These are phyloP conservation scores for Solanum chacoense DNA, from an alignment of 305 asterid species.

Conservation along the genomic window DNA sequence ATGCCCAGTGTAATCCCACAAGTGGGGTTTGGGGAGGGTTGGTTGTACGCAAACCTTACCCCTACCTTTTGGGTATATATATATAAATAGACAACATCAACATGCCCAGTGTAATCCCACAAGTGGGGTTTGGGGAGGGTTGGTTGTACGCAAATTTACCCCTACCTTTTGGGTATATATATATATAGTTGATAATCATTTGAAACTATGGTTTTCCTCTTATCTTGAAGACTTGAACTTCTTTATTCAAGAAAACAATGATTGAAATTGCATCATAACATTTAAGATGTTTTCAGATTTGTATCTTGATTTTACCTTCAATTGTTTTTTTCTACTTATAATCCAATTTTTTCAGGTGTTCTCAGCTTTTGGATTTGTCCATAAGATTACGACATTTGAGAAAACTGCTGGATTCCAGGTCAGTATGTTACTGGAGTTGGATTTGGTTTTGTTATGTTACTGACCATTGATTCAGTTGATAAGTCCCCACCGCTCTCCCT, in stretches of 20 bases:
- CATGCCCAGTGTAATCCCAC: background rate
- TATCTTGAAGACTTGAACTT: background rate
- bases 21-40: too few species aligned
- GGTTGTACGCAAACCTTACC: too few species aligned
- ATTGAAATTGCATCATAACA: background rate
- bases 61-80: too few species aligned
- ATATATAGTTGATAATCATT: background rate
- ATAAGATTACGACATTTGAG: conserved; percentile 94
- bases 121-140: background rate
- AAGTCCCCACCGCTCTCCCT: background rate
- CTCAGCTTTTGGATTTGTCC: conserved; percentile 95
- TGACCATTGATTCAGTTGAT: background rate
- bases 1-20: too few species aligned
- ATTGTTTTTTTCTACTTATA: background rate
- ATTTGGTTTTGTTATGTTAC: background rate
- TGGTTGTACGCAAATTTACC: background rate
- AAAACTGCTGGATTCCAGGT: conserved; percentile 99
- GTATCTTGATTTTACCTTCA: background rate
- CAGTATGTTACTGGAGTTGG: background rate
- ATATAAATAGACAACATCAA: background rate
- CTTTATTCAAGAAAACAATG: background rate
- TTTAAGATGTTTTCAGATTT: background rate
- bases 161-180: background rate
- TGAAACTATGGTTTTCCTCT: background rate
- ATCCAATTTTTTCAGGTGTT: conserved; percentile 56